Conservation (phyloP, 1,284 basidiomycete genomes). For the Trametes versicolor region DNA sequence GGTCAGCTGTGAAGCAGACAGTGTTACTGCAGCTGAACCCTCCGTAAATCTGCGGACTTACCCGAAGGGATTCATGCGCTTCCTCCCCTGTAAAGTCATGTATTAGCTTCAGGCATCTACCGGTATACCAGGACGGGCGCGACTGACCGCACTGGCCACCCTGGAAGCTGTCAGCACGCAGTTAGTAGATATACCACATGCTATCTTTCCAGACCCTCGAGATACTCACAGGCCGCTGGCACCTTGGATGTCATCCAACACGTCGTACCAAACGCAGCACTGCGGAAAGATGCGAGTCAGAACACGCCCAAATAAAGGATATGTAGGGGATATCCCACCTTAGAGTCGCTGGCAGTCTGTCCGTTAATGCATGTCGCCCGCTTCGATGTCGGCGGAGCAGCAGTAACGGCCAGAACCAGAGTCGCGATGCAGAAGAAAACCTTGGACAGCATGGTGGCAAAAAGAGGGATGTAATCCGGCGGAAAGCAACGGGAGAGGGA, state of each 20-base stretch:
- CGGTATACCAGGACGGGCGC: background rate
- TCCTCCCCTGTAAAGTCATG: conserved; percentile 27
- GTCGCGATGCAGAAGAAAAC: conserved; percentile 11
- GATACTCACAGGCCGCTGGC: background rate
- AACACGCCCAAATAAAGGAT: too few relatives aligned
- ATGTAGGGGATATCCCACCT: conserved; percentile 12
- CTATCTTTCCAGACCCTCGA: background rate
- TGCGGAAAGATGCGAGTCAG: background rate
- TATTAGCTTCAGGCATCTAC: background rate
- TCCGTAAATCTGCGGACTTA: background rate
- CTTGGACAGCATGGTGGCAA: conserved; percentile 16
- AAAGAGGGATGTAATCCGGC: background rate
- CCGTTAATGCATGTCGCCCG: conserved; percentile 30
- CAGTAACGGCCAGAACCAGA: conserved; percentile 3
- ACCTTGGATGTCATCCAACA: conserved; percentile 24
- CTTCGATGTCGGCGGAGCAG: conserved; percentile 23
- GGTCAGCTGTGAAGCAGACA: conserved; percentile 22
- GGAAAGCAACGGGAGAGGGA: background rate
- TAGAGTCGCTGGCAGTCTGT: conserved; percentile 45
- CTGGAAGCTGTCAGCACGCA: conserved; percentile 8
- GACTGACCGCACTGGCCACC: conserved; percentile 28
- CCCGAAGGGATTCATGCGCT: conserved; percentile 34
- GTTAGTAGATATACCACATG: background rate
- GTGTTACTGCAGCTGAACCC: background rate
- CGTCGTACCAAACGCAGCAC: conserved; percentile 27